These are phyloP conservation scores for Fraxinus xanthoxyloides DNA, from an alignment of 305 asterid species.

Conservation along the genomic window DNA sequence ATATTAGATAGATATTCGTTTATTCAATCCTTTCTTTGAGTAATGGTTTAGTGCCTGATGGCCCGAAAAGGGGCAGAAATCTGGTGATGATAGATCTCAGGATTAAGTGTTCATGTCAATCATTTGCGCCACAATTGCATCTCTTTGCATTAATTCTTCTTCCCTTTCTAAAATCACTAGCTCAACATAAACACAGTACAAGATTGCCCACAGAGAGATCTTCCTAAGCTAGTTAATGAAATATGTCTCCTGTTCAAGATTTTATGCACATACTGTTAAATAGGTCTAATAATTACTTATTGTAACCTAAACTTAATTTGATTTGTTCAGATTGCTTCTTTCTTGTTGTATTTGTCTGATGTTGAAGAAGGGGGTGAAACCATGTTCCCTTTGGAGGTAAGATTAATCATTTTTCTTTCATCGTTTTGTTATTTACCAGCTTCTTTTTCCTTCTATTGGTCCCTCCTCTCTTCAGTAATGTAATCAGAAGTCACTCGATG, in stretches of 20 bases:
- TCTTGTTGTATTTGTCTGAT: slow-evolving; percentile 83
- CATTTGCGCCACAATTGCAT: not conserved
- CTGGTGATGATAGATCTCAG: not conserved
- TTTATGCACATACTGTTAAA: not conserved
- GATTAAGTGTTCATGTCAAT: not conserved
- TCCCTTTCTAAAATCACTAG: not conserved
- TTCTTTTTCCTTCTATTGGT: not conserved
- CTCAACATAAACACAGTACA: not conserved
- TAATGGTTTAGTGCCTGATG: not conserved
- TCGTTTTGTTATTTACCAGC: slow-evolving; percentile 4
- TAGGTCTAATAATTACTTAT: slow-evolving; percentile 1
- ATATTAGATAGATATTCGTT: slow-evolving; percentile 10
- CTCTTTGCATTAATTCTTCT: not conserved
- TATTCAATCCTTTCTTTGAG: slow-evolving; percentile 6
- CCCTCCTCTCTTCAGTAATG: not conserved
- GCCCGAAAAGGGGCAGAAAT: not conserved
- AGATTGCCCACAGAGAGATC: not conserved
- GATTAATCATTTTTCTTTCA: not conserved
- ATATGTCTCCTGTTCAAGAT: slow-evolving; percentile 8
- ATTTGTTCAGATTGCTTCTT: slow-evolving; percentile 69
- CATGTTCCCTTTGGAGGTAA: slow-evolving; percentile 90
- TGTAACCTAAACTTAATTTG: slow-evolving; percentile 13
- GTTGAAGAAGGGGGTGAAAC: slow-evolving; percentile 99
- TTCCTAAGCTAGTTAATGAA: not conserved
- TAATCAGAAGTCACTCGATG: slow-evolving; percentile 18